Base-by-base conservation (phyloP, 352 stramenopile genomes). In the Globisporangium lucens region DNA sequence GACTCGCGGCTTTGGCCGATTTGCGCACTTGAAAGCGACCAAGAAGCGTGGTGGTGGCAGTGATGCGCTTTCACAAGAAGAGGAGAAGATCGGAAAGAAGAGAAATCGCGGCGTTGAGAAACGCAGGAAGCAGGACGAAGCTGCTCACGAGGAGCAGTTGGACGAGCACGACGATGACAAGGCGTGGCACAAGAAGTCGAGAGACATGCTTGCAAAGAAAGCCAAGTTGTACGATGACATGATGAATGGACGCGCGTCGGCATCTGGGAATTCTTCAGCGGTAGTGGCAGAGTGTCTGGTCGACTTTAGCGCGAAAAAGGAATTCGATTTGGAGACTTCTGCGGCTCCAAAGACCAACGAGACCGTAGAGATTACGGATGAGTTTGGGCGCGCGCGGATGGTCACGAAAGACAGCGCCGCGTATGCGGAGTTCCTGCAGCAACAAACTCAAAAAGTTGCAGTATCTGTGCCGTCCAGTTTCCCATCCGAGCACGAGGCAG, bases 181-280 rank as follows among this genome's bases (percentile, higher is more conserved):
- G 47, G 85, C 80, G 22, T 83, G 83, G 66, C 74, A 77, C 53
- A 79, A 76, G 52, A 85, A 79, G 43, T 96, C 86, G 22, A 64
- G 71, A 2, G 73, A 77, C 51, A 89, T 89, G 75, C 70, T 96
- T 27, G 68, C 68, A 52, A 82, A 82, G 46, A 96, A 96, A 65
- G 77, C 86, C 15, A 79, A 77, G 64, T 47, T 96, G 38, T 96
- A 96, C 69, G 88, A 96, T 8, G 72, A 85, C 17, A 82, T 96
- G 75, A 70, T 75, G 61, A 33, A 24, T 8, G 72, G 68, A 22
- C 75, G 83, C 38, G 69, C 69, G 7, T 24, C 20, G 2, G 60
- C 27, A 2, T 30, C 33, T 4, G 30, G 43, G 36, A 46, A 51
- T 15, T 46, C 22, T 35, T 65, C 41, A 33, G 53, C 41, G 13